Evolutionary conservation across 176 grass and related monocot species (phyloP), one percentile per base, ranked within the genome.

Genomic region (Phyllostachys edulis): DNA sequence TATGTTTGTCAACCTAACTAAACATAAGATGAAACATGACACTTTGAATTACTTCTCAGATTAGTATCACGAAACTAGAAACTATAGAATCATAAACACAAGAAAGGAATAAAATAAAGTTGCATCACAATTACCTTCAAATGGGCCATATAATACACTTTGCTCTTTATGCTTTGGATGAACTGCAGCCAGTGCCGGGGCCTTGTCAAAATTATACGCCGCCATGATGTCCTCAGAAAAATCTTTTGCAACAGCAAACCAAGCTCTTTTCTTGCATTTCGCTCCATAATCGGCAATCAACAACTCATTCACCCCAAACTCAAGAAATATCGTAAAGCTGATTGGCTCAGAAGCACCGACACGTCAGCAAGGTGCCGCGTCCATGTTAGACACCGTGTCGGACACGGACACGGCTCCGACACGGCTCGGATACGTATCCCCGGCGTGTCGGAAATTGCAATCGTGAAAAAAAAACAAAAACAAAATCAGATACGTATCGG

Each of bases 231-330:
- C 92, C 40, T 98, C 91, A 44, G 93, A 95, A 75, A 93, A 98
- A 87, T 93, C 90, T 90, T 98, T 98, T 77, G 96, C 87, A 62
- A 87, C 75, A 45, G 90, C 89, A 95, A 98, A 98, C 95, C 95
- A 98, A 24, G 96, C 96, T 69, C 92, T 95, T 87, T 91, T 98
- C 96, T 98, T 98, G 87, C 95, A 98, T 82, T 98, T 93, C 67
- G 76, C 76, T 26, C 87, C 96, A 54, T 87, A 86, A 62, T 89
- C 89, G 85, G 84, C 82, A 90, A 98, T 90, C 66, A 90, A 46
- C 9, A 87, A 93, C 51, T 93, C 85, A 88, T 98, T 84, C 41
- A 95, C 74, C 69, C 89, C 96, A 93, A 98, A 98, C 38, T 93
- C 96, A 71, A 98, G 79, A 67, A 95, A 95, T 81, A 98, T n/a